These are phyloP conservation scores for Juglanconis juglandina DNA, from an alignment of 2,329 filamentous ascomycete species.

Conservation along the genomic window DNA sequence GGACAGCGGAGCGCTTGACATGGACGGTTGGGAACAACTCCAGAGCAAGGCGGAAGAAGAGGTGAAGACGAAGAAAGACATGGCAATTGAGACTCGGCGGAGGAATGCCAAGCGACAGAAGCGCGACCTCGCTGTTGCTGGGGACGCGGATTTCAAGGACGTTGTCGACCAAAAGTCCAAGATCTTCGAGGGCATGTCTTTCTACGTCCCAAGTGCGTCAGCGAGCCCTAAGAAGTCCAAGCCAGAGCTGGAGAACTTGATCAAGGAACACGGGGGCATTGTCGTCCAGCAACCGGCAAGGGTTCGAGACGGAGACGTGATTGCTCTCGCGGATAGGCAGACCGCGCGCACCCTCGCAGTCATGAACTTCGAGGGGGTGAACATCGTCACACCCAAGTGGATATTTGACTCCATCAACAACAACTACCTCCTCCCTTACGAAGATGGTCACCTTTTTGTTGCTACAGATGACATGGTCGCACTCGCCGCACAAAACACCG, in stretches of 20 bases:
- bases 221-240: slow-evolving; percentile 72
- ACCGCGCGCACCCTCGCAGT: slow-evolving; percentile 45
- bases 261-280: slow-evolving; percentile 79
- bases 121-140: slow-evolving; percentile 67
- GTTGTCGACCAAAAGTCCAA: slow-evolving; percentile 49
- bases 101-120: slow-evolving; percentile 63
- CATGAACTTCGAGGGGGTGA: slow-evolving; percentile 46
- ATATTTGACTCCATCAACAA: slow-evolving; percentile 73
- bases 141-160: slow-evolving; percentile 46
- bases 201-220: slow-evolving; percentile 80
- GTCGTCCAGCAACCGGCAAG: slow-evolving; percentile 71
- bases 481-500: slow-evolving; percentile 60
- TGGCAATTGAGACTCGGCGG: slow-evolving; percentile 69
- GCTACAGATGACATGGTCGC: slow-evolving; percentile 54
- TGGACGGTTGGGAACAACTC: slow-evolving; percentile 73
- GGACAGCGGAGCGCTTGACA: slow-evolving; percentile 68
- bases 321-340: slow-evolving; percentile 76
- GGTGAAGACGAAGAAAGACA: slow-evolving; percentile 65
- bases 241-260: slow-evolving; percentile 70
- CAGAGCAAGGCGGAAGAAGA: slow-evolving; percentile 68
- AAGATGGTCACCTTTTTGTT: slow-evolving; percentile 68
- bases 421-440: slow-evolving; percentile 60
- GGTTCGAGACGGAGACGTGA: slow-evolving; percentile 58
- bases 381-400: slow-evolving; percentile 79
- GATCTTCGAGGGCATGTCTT: slow-evolving; percentile 72